Percentiles rank a stretch among this genome's conserved stretches.
These are phyloP conservation scores for Coffea canephora DNA, from an alignment of 257 asterid genomes.

Conservation along the genomic window DNA sequence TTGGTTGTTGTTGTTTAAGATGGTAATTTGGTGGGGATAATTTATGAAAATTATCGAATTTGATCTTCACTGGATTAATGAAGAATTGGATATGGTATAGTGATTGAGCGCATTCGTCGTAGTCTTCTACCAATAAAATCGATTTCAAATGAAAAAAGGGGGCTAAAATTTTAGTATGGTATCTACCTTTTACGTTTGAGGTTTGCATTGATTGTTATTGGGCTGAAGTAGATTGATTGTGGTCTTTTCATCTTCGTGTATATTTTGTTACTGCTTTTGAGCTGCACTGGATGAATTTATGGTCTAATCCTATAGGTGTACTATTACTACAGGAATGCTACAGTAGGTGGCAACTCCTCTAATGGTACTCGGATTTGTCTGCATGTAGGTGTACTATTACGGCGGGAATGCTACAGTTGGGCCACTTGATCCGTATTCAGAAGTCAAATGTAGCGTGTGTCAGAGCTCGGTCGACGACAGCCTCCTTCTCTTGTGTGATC, in stretches of 20 bases:
- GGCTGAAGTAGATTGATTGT: neutral
- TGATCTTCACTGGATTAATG: too few species aligned
- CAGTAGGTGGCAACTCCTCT: neutral
- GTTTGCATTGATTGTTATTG: neutral
- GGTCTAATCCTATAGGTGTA: neutral
- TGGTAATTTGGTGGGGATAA: neutral
- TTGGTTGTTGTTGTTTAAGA: neutral
- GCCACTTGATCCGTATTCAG: conserved; percentile 44
- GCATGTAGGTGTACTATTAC: conserved; percentile 44
- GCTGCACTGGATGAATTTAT: neutral
- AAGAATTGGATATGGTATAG: too few species aligned
- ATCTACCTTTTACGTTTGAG: too few species aligned
- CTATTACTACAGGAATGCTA: too few species aligned
- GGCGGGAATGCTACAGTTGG: conserved; percentile 52
- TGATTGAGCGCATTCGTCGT: neutral
- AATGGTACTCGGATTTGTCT: conserved; percentile 9
- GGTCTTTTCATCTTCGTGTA: neutral
- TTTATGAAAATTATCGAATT: too few species aligned
- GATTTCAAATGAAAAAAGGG: too few species aligned
- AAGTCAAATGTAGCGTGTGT: conserved; percentile 53
- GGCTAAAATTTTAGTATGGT: too few species aligned
- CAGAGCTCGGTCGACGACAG: conserved; percentile 41
- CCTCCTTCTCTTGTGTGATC: conserved; percentile 67
- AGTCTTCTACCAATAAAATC: too few species aligned
- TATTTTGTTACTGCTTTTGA: neutral